Percentiles rank a stretch among this genome's conserved stretches.
Evolutionary conservation across 2,329 filamentous ascomycete species (phyloP).

Genomic region (Sporothrix protearum): DNA sequence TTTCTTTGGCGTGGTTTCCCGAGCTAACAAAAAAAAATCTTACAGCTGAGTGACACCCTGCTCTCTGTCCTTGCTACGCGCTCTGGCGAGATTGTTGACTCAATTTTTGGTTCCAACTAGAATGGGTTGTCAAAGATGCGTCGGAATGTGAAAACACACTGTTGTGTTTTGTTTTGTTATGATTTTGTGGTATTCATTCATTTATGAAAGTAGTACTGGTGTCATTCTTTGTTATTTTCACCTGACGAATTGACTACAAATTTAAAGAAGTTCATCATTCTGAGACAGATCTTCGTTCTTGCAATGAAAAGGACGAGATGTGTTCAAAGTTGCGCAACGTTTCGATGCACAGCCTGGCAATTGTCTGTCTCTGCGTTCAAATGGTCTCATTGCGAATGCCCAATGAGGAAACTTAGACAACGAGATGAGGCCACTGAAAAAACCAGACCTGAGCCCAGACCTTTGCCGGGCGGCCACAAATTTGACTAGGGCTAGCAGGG

Average conservation of each 20-base stretch:
- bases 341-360: not conserved
- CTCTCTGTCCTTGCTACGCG: constrained; percentile 73
- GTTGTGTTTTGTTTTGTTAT: not conserved
- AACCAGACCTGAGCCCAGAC: not conserved
- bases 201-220: not conserved
- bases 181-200: not conserved
- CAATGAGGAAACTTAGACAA: constrained; percentile 4
- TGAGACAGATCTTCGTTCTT: too few relatives aligned
- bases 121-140: too few relatives aligned
- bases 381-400: not conserved
- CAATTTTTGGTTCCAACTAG: constrained; percentile 58
- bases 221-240: too few relatives aligned
- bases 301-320: too few relatives aligned
- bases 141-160: not conserved
- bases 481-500: not conserved
- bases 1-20: constrained; percentile 8
- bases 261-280: too few relatives aligned
- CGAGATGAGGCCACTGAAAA: not conserved
- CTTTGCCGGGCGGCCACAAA: not conserved
- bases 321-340: too few relatives aligned
- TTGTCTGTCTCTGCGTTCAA: not conserved
- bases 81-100: constrained; percentile 72
- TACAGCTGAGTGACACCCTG: constrained; percentile 72
- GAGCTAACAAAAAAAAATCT: constrained; percentile 21
- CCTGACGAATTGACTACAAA: too few relatives aligned